These are phyloP conservation scores for Aspergillus uvarum DNA, from an alignment of 2,329 filamentous ascomycete species.

Conservation along the genomic window DNA sequence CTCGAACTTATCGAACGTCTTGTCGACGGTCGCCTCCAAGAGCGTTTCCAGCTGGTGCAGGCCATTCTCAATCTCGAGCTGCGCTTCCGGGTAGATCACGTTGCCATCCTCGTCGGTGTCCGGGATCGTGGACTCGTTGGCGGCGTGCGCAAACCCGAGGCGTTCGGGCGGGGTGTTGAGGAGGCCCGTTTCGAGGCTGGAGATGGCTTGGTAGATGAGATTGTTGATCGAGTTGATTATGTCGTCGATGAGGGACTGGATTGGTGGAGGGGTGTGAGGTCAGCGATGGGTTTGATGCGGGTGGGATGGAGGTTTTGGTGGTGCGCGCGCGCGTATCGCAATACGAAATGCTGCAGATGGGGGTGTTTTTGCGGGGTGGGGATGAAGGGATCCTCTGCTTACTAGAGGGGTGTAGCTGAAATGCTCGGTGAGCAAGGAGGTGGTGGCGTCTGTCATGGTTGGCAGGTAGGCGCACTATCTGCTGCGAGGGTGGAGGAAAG, in stretches of 20 bases:
- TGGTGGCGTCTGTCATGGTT: constrained; percentile 45
- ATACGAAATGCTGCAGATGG: background rate
- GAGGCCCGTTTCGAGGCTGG: constrained; percentile 81
- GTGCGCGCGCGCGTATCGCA: background rate
- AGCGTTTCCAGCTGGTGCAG: constrained; percentile 81
- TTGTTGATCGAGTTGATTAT: constrained; percentile 97
- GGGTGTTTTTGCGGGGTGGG: too few species aligned
- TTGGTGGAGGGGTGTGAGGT: constrained; percentile 1
- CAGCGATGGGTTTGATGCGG: constrained; percentile 11
- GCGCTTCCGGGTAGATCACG: constrained; percentile 51
- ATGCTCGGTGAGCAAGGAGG: constrained; percentile 83
- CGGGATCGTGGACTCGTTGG: constrained; percentile 48
- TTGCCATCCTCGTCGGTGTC: constrained; percentile 49
- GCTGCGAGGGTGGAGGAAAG: background rate
- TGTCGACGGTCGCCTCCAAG: constrained; percentile 76
- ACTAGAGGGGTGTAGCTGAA: constrained; percentile 92
- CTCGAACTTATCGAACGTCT: constrained; percentile 82
- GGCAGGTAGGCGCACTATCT: constrained; percentile 10
- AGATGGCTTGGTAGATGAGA: constrained; percentile 83
- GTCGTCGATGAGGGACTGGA: constrained; percentile 88
- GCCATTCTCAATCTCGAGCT: constrained; percentile 81
- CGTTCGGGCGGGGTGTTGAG: constrained; percentile 69
- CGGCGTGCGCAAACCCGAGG: constrained; percentile 70
- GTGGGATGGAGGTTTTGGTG: too few species aligned
- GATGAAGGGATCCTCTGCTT: constrained; percentile 39